Evolutionary conservation across 2,329 filamentous ascomycete species (phyloP).

Genomic region (Ambrosiella xylebori): DNA sequence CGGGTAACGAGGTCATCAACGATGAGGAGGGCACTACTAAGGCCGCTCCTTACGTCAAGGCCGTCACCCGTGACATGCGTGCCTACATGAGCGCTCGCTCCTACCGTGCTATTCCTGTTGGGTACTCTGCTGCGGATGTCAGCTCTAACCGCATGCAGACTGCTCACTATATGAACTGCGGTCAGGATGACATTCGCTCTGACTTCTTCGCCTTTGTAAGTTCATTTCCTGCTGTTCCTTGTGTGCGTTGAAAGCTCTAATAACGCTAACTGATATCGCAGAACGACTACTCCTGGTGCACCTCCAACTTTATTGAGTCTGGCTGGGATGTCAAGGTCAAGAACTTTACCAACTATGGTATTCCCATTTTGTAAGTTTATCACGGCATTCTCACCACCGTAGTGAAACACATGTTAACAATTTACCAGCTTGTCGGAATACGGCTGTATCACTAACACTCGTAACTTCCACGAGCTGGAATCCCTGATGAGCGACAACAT

Average conservation of each 20-base stretch:
- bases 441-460: slow-evolving; percentile 69
- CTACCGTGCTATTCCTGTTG: slow-evolving; percentile 53
- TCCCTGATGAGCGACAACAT: slow-evolving; percentile 71
- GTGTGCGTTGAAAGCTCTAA: slow-evolving; percentile 14
- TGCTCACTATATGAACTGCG: slow-evolving; percentile 88
- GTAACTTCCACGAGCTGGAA: slow-evolving; percentile 62
- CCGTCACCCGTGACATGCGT: slow-evolving; percentile 59
- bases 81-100: slow-evolving; percentile 46
- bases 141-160: slow-evolving; percentile 72
- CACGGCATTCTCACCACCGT: not conserved
- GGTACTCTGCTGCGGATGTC: slow-evolving; percentile 66
- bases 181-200: slow-evolving; percentile 61
- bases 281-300: slow-evolving; percentile 82
- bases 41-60: slow-evolving; percentile 59
- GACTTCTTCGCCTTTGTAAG: slow-evolving; percentile 64
- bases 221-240: not conserved
- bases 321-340: slow-evolving; percentile 81
- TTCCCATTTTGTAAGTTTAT: slow-evolving; percentile 55
- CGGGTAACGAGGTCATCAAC: slow-evolving; percentile 67
- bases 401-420: not conserved
- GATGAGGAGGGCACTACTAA: slow-evolving; percentile 43
- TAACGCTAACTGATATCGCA: slow-evolving; percentile 17
- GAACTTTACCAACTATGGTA: slow-evolving; percentile 70
- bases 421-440: slow-evolving; percentile 60
- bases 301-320: slow-evolving; percentile 48